Percentiles rank a stretch among this genome's conserved stretches.
Evolutionary conservation across 1,139 yeast species (phyloP).

Genomic region (Pichia sp.): DNA sequence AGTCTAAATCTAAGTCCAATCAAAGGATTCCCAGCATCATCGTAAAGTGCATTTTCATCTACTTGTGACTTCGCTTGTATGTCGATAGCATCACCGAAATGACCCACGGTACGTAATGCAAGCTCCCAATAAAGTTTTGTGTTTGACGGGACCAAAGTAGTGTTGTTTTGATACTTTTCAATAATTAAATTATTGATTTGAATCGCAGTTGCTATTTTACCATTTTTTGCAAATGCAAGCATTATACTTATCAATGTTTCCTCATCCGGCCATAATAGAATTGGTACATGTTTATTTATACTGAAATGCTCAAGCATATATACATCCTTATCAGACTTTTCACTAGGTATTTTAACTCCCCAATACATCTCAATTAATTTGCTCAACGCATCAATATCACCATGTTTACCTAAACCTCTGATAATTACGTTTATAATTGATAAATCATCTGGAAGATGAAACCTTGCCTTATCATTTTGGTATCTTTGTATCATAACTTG

Average conservation of each 20-base stretch:
- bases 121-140: slow-evolving; percentile 22
- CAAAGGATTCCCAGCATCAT: slow-evolving; percentile 3
- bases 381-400: slow-evolving; percentile 20
- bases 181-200: slow-evolving; percentile 20
- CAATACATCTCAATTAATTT: slow-evolving; percentile 21
- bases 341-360: slow-evolving; percentile 20
- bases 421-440: slow-evolving; percentile 4
- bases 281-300: slow-evolving; percentile 4
- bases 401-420: slow-evolving; percentile 11
- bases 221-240: slow-evolving; percentile 24
- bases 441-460: slow-evolving; percentile 11
- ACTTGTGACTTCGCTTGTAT: slow-evolving; percentile 17
- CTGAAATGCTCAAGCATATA: slow-evolving; percentile 8
- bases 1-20: slow-evolving; percentile 9
- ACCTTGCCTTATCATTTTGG: slow-evolving; percentile 3
- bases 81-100: slow-evolving; percentile 18
- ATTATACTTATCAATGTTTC: slow-evolving; percentile 20
- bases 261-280: slow-evolving; percentile 18
- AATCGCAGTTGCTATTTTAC: slow-evolving; percentile 22
- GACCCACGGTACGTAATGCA: slow-evolving; percentile 20
- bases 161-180: slow-evolving; percentile 17
- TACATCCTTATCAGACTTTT: slow-evolving; percentile 1
- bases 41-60: slow-evolving; percentile 10
- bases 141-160: slow-evolving; percentile 14
- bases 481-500: slow-evolving; percentile 9